A percentile compares a stretch with the other conserved stretches of the same genome.
Evolutionary conservation across 352 stramenopile genomes (phyloP).

Genomic region (Blastocystis sp.): DNA sequence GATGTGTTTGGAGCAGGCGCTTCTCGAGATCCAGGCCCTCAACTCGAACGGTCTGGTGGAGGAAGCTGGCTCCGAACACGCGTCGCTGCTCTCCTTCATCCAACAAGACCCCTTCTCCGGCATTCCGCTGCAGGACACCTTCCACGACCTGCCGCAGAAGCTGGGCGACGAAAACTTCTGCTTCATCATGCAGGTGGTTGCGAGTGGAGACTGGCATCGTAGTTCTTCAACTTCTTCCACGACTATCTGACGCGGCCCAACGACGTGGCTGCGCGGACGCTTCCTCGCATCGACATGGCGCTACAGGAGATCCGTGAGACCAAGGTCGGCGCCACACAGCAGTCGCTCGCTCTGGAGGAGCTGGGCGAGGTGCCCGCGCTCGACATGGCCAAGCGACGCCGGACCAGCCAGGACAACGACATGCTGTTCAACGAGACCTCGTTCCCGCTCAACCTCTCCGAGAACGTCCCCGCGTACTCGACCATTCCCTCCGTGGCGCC

Average conservation of each 20-base stretch:
- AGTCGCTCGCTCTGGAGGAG: not conserved
- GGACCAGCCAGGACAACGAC: constrained; percentile 12
- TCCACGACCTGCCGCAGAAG: constrained; percentile 11
- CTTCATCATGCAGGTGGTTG: constrained; percentile 20
- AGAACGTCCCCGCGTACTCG: not conserved
- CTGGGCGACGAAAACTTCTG: constrained; percentile 32
- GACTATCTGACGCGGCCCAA: constrained; percentile 9
- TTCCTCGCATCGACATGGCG: not conserved
- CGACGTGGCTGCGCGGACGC: not conserved
- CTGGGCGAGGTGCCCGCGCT: not conserved
- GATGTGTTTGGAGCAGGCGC: not conserved
- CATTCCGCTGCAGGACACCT: not conserved
- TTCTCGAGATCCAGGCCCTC: not conserved
- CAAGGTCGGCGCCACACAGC: not conserved
- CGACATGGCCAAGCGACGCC: not conserved
- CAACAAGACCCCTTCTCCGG: not conserved
- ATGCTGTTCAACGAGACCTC: not conserved
- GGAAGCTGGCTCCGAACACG: not conserved
- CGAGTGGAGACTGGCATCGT: not conserved
- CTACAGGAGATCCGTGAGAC: constrained; percentile 3
- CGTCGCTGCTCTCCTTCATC: not conserved
- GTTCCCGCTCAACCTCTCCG: not conserved
- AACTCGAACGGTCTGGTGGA: not conserved
- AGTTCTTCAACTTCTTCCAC: constrained; percentile 50
- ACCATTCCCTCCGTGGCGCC: not conserved